Conservation (phyloP, 768 basidiomycete species). For the Lentinula aciculospora region DNA sequence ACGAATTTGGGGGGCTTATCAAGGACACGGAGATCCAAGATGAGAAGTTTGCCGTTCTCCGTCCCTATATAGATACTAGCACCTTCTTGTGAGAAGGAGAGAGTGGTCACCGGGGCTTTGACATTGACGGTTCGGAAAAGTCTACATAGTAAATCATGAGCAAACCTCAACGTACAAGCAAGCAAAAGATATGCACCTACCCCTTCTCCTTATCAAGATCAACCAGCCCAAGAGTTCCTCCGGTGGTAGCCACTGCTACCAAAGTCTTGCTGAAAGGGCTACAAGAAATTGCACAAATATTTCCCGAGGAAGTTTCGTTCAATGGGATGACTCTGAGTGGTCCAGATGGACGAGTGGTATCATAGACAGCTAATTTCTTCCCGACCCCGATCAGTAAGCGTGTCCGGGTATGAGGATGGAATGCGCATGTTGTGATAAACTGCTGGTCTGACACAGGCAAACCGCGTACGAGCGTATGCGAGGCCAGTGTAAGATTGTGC, state of each 20-base stretch:
- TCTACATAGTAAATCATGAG: conserved; percentile 24
- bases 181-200: conserved; percentile 29
- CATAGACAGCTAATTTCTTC: conserved; percentile 53
- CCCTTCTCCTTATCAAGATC: conserved; percentile 75
- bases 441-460: conserved; percentile 30
- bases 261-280: conserved; percentile 78
- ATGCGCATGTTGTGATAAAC: conserved; percentile 44
- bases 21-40: conserved; percentile 58
- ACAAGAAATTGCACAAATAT: conserved; percentile 52
- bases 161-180: background rate
- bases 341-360: conserved; percentile 50
- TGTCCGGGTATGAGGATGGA: conserved; percentile 61
- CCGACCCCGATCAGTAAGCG: conserved; percentile 52
- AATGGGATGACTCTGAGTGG: conserved; percentile 50
- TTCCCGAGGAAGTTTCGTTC: conserved; percentile 34
- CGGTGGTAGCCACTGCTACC: conserved; percentile 49
- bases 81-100: conserved; percentile 66
- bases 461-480: conserved; percentile 51
- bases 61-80: conserved; percentile 64
- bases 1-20: conserved; percentile 61
- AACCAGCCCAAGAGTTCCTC: conserved; percentile 51
- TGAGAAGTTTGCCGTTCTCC: conserved; percentile 53
- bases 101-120: conserved; percentile 49
- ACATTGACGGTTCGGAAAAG: conserved; percentile 54
- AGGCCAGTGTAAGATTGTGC: conserved; percentile 50